Evolutionary conservation across 2,329 filamentous ascomycete genomes (phyloP).

Genomic region (Escovopsis weberi): DNA sequence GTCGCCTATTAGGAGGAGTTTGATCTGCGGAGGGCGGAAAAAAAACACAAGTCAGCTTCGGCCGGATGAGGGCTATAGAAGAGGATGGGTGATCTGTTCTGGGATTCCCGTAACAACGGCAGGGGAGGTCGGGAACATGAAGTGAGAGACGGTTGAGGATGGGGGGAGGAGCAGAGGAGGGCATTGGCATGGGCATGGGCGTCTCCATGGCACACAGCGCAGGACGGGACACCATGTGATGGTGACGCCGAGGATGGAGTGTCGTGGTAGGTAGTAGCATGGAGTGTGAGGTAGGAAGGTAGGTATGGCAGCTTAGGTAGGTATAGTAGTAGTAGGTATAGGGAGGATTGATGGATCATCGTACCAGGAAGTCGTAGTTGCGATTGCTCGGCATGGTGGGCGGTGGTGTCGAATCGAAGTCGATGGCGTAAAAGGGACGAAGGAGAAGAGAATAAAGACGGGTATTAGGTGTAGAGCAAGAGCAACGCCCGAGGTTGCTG

Average conservation of each 20-base stretch:
- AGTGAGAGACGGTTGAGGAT: too few relatives aligned
- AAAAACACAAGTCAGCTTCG: too few relatives aligned
- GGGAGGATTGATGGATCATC: constrained; percentile 19
- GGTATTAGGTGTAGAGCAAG: background rate
- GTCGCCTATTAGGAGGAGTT: constrained; percentile 90
- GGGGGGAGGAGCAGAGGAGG: too few relatives aligned
- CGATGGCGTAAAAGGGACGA: background rate
- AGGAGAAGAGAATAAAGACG: background rate
- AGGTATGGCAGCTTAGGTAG: background rate
- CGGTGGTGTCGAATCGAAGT: constrained; percentile 7
- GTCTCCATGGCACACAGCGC: too few relatives aligned
- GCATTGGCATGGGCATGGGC: too few relatives aligned
- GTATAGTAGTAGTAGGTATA: constrained; percentile 1
- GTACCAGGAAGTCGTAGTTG: constrained; percentile 98
- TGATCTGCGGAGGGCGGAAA: constrained; percentile 43
- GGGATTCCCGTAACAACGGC: too few relatives aligned
- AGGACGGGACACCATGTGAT: too few relatives aligned
- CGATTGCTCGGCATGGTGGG: constrained; percentile 81
- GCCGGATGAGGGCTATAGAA: too few relatives aligned
- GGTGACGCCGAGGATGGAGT: background rate
- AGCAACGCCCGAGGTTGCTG: background rate
- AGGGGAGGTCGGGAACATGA: too few relatives aligned
- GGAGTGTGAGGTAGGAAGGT: too few relatives aligned
- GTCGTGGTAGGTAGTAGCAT: background rate
- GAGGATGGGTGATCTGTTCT: too few relatives aligned